Conservation (phyloP, 768 basidiomycete genomes). For the Ramaria rubella region DNA sequence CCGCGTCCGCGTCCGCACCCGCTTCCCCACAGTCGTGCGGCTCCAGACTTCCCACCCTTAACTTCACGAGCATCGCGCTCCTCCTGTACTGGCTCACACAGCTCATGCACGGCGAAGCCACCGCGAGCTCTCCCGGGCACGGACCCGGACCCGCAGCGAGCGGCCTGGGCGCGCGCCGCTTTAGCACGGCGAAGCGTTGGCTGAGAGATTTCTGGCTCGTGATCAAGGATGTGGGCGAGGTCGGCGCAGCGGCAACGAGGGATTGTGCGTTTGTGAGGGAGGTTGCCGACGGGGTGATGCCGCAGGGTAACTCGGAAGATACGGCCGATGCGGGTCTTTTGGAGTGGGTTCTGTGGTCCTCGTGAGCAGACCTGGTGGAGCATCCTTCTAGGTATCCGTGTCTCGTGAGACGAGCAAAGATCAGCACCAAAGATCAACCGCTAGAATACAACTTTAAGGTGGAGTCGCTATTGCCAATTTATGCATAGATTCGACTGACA, state of each 20-base stretch:
- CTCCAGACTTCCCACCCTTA: too few relatives aligned
- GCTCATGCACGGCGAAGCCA: background rate
- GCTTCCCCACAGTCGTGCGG: background rate
- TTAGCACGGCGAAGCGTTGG: background rate
- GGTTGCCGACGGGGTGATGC: too few relatives aligned
- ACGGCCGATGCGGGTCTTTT: background rate
- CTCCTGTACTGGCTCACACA: background rate
- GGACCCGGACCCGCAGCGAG: too few relatives aligned
- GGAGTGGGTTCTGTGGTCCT: background rate
- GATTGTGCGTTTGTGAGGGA: too few relatives aligned
- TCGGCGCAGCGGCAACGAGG: too few relatives aligned
- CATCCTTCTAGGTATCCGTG: too few relatives aligned
- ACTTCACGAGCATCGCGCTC: background rate
- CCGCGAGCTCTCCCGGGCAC: background rate
- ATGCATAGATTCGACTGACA: too few relatives aligned
- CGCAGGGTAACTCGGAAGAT: background rate
- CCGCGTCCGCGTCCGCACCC: background rate
- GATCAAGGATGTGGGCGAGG: background rate
- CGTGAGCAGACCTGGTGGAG: too few relatives aligned
- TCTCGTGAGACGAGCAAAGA: too few relatives aligned
- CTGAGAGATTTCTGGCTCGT: background rate
- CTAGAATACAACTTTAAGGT: too few relatives aligned
- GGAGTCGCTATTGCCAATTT: too few relatives aligned
- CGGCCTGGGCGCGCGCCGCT: background rate
- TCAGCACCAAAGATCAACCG: too few relatives aligned